Percentiles rank a stretch among this genome's conserved stretches.
phyloP scores from a whole-genome alignment of 495 filamentous ascomycete species.

The Neurospora discreta region DNA sequence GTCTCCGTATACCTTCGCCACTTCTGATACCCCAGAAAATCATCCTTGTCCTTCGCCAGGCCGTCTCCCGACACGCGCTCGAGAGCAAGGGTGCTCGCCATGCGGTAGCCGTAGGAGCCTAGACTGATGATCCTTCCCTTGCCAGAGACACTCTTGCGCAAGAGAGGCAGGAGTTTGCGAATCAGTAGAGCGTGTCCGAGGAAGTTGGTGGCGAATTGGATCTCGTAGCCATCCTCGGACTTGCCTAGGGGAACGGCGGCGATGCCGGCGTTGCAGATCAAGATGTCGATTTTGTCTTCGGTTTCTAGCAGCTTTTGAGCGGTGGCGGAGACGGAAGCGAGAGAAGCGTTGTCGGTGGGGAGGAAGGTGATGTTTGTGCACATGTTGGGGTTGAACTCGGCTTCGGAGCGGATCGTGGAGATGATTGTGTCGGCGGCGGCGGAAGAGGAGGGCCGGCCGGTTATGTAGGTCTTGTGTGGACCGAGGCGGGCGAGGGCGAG shows the following conservation, averaged over 20 bases:
- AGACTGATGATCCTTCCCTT: not conserved
- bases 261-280: not conserved
- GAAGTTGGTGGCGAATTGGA: not conserved
- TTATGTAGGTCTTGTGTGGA: not conserved
- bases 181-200: not conserved
- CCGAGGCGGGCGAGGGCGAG: not conserved
- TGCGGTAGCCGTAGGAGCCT: not conserved
- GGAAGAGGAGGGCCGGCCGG: not conserved
- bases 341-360: not conserved
- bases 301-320: fast-evolving
- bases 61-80: not conserved
- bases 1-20: not conserved
- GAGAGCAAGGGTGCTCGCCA: not conserved
- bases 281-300: fast-evolving
- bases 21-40: fast-evolving
- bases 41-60: not conserved
- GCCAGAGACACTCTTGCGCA: not conserved
- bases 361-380: not conserved
- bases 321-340: not conserved
- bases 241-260: not conserved
- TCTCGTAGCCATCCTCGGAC: not conserved
- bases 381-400: not conserved
- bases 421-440: not conserved
- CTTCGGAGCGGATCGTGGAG: not conserved
- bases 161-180: not conserved